phyloP scores from a whole-genome alignment of 2,329 filamentous ascomycete species.

The Ascomycota sp. region DNA sequence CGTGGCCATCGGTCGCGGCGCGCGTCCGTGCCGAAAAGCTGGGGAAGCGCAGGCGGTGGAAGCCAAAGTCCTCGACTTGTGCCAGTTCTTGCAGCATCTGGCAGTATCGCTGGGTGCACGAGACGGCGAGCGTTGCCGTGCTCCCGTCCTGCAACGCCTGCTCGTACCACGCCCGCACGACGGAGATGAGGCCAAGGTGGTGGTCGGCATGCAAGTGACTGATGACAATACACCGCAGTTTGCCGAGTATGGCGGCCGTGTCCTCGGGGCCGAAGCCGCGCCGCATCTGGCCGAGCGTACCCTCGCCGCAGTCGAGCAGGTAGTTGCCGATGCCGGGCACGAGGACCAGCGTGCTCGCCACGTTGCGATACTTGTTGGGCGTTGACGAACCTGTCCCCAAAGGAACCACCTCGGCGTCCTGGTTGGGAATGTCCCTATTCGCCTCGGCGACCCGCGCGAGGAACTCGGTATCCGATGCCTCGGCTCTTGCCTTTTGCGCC shows the following conservation, averaged over 20 bases:
- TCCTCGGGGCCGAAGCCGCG: slow-evolving; percentile 49
- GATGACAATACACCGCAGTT: slow-evolving; percentile 74
- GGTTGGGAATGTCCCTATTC: slow-evolving; percentile 46
- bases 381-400: slow-evolving; percentile 80
- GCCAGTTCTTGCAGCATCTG: slow-evolving; percentile 64
- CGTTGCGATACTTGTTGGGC: slow-evolving; percentile 88
- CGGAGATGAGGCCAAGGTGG: slow-evolving; percentile 62
- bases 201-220: slow-evolving; percentile 94
- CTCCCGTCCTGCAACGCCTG: slow-evolving; percentile 16
- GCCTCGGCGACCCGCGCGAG: slow-evolving; percentile 25
- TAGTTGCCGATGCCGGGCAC: slow-evolving; percentile 78
- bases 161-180: slow-evolving; percentile 69
- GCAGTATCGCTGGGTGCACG: slow-evolving; percentile 52
- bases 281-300: slow-evolving; percentile 70
- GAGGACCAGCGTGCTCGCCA: slow-evolving; percentile 68
- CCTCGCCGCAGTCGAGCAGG: slow-evolving; percentile 80
- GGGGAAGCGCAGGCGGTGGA: slow-evolving; percentile 25
- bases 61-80: slow-evolving; percentile 57
- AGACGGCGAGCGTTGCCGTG: slow-evolving; percentile 36
- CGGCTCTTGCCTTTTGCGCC: slow-evolving; percentile 25
- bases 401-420: slow-evolving; percentile 64
- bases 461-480: slow-evolving; percentile 23
- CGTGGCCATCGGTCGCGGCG: slow-evolving; percentile 4
- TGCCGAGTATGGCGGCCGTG: slow-evolving; percentile 48
- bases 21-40: too few relatives aligned